Base-by-base conservation (phyloP, 2,329 filamentous ascomycete species). In the Leptographium radiaticola region DNA sequence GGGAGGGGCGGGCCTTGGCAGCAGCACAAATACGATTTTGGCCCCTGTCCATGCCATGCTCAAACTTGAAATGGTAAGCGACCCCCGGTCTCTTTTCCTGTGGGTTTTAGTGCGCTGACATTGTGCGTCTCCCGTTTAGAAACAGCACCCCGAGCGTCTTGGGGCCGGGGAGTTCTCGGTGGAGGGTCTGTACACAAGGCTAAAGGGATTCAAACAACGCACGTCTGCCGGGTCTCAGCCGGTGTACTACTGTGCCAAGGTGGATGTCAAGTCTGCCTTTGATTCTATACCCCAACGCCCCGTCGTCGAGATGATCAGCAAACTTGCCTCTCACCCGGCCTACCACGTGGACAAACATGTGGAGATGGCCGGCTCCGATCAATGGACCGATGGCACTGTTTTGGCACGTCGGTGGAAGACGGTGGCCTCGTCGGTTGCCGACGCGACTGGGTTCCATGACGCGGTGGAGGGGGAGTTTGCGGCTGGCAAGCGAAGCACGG, bases 211-310 rank as follows among this genome's bases (percentile, higher is more conserved):
- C 70, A 85, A 84, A 58, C 61, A 67, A 2, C 67, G 59, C 0
- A 65, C 86, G 12, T 67, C 68, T 0, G 55, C 67, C 1, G 16
- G 16, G 1, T 38, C 68, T 0, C 62, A 64, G 10, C 62, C 64
- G 7, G 72, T 67, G 6, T 68, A 96, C 1, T 97, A 87, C 67
- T 95, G 97, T 68, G 90, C 84, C 56, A 98, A 98, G 65, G 74
- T 95, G 13, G 93, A 98, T 63, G 90, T 98, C 20, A 80, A 87
- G 64, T 82, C 88, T 2, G 95, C 91, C 61, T 98, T 96, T 65
- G 93, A 98, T 67, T 95, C 87, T 0, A 96, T 98, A 46, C 93
- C 93, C 0, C 93, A 97, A 65, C 69, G 77, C 31, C 79, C 81
- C 1, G 72, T 97, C 18, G 64, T 96, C 38, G 65, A 73, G 30